phyloP scores from a whole-genome alignment of 495 filamentous ascomycete species.

The Tuber melanosporum region DNA sequence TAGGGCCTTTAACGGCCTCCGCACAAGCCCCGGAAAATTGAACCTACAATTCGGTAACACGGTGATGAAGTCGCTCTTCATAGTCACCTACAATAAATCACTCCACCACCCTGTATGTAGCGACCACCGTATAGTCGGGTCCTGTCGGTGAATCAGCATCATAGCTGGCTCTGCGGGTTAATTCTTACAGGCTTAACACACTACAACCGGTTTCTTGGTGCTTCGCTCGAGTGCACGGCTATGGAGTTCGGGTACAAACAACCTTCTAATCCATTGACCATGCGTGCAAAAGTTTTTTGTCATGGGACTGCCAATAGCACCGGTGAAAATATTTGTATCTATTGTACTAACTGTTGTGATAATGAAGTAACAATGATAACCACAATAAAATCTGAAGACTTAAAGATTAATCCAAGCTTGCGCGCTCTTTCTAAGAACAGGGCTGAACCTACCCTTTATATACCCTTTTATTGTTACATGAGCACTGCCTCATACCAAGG shows the following conservation, averaged over 20 bases:
- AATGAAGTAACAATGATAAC: no score
- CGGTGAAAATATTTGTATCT: no score
- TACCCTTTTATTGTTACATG: no score
- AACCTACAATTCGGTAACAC: slow-evolving; percentile 50
- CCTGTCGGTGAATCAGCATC: background rate
- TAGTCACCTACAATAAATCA: slow-evolving; percentile 45
- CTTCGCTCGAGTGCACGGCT: slow-evolving; percentile 41
- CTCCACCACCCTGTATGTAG: slow-evolving; percentile 50
- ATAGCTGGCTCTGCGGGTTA: background rate
- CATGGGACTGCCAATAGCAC: slow-evolving; percentile 53
- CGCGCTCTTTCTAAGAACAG: no score
- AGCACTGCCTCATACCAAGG: no score
- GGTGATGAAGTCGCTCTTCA: slow-evolving; percentile 47
- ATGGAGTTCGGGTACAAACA: slow-evolving; percentile 57
- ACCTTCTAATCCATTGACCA: slow-evolving; percentile 56
- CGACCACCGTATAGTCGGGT: slow-evolving; percentile 46
- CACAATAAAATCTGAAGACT: no score
- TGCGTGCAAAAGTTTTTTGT: slow-evolving; percentile 55
- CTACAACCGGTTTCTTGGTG: slow-evolving; percentile 44
- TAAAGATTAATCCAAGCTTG: no score
- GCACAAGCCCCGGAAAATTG: slow-evolving; percentile 54
- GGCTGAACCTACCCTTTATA: no score
- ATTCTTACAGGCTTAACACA: slow-evolving; percentile 14
- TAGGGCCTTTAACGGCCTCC: slow-evolving; percentile 45
- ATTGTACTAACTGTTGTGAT: no score